Base-by-base conservation (phyloP, 305 asterid genomes). In the Coffea humblotiana region DNA sequence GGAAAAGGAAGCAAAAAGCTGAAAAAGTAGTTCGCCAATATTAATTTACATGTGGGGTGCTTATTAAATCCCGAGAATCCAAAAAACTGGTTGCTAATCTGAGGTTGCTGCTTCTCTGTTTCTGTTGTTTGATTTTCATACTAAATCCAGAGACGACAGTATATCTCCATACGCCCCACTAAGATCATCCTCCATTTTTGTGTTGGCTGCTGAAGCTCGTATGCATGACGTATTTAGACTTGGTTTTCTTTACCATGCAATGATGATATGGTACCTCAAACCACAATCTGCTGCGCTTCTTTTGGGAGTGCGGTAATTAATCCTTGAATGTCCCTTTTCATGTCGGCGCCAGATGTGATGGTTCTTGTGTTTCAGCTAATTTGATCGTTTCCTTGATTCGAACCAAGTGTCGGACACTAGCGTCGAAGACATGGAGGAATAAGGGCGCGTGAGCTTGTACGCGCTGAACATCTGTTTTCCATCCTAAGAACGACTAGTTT, bases 1-100 rank as follows among this genome's bases (percentile, higher is more conserved):
- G 51, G 19, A 78, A 69, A 80, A 76, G 79, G 75, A 82, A 84
- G 68, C 82, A 51, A 81, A 78, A 80, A 74, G 75, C 84, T 23
- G 86, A 88, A 76, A 74, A 80, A 65, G 79, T 52, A 23, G 58
- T 74, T 11, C 78, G 12, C 5, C 65, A 79, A 78, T 1, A 29
- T 72, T 45, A 16, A 35, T 0, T 19, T 37, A 54, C 16, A 16
- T 21, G 23, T 60, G 65, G 29, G 32, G n/a, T 10, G 65, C 49
- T 27, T 40, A 40, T 40, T 40, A 40, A 40, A 40, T 40, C 43
- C 43, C 43, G 43, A 40, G 43, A 40, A 3, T 40, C 43, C 3
- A 40, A 32, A 40, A 3, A 40, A 40, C 43, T 40, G 6, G 43
- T 40, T 40, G 43, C 43, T 40, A 40, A 40, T 40, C 3, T 40